Evolutionary conservation across 345 rosid genomes (phyloP).

Genomic region (Populus alba): DNA sequence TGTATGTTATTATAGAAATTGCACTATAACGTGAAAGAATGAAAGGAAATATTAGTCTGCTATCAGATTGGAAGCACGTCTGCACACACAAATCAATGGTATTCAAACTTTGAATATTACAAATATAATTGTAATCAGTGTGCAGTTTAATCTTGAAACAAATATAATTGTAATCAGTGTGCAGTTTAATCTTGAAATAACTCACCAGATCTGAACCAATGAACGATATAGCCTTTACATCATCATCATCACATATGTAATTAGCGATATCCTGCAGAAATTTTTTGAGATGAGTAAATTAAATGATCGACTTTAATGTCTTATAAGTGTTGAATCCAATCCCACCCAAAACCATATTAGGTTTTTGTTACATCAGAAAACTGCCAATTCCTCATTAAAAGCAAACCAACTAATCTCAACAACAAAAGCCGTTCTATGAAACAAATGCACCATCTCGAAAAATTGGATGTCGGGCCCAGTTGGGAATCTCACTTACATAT

Average conservation of each 20-base stretch:
- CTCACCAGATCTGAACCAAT: slow-evolving; percentile 94
- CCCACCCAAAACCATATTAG: background rate
- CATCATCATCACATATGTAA: slow-evolving; percentile 84
- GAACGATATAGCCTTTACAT: slow-evolving; percentile 81
- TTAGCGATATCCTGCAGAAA: slow-evolving; percentile 73
- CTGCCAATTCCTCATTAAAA: background rate
- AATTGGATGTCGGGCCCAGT: too few relatives aligned
- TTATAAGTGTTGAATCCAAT: background rate
- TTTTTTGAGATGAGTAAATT: background rate
- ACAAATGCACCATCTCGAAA: background rate
- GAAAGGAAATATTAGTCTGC: background rate
- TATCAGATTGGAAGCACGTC: background rate
- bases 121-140: background rate
- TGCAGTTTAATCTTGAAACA: background rate
- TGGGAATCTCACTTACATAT: too few relatives aligned
- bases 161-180: background rate
- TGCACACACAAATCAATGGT: background rate
- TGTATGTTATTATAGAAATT: background rate
- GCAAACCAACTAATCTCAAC: background rate
- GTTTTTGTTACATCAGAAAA: background rate
- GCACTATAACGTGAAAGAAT: background rate
- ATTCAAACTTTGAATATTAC: background rate
- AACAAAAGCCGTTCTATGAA: background rate
- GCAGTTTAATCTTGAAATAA: background rate
- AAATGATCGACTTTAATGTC: background rate